Evolutionary conservation across 2,329 filamentous ascomycete species (phyloP).

Genomic region (Coleophoma cylindrospora): DNA sequence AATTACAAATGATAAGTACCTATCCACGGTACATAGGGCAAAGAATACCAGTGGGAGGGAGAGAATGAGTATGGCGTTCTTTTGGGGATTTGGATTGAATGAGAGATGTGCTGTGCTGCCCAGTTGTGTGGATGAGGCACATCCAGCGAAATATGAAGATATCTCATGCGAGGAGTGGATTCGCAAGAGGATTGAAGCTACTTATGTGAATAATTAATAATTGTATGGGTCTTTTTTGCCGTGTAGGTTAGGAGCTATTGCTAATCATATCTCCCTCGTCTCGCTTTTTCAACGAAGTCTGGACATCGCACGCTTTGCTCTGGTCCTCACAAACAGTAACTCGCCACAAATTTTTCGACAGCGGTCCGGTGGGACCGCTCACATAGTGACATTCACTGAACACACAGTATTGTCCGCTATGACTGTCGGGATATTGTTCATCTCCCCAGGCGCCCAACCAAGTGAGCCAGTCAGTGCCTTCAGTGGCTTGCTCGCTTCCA

Average conservation of each 20-base stretch:
- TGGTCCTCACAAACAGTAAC: conserved; percentile 12
- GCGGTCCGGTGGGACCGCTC: conserved; percentile 18
- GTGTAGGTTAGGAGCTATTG: too few species aligned
- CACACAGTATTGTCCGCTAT: conserved; percentile 14
- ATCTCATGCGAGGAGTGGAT: neutral
- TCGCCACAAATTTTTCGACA: conserved; percentile 18
- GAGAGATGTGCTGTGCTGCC: neutral
- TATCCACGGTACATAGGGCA: conserved; percentile 75
- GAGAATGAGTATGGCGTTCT: conserved; percentile 76
- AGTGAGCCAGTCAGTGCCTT: conserved; percentile 12
- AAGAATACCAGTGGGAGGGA: conserved; percentile 66
- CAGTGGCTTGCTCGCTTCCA: conserved; percentile 6
- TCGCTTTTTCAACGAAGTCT: too few species aligned
- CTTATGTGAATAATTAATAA: neutral
- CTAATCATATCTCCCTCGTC: too few species aligned
- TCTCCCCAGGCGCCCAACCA: conserved; percentile 20
- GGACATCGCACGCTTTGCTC: too few species aligned
- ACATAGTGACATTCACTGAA: conserved; percentile 16
- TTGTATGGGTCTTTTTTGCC: too few species aligned
- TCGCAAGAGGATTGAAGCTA: neutral
- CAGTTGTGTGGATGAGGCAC: conserved; percentile 18
- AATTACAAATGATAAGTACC: conserved; percentile 72
- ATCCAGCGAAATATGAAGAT: conserved; percentile 10
- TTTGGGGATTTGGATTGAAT: conserved; percentile 60
- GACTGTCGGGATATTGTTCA: conserved; percentile 11